Evolutionary conservation across 352 stramenopile genomes (phyloP).

Genomic region (Phytophthora ohioensis): DNA sequence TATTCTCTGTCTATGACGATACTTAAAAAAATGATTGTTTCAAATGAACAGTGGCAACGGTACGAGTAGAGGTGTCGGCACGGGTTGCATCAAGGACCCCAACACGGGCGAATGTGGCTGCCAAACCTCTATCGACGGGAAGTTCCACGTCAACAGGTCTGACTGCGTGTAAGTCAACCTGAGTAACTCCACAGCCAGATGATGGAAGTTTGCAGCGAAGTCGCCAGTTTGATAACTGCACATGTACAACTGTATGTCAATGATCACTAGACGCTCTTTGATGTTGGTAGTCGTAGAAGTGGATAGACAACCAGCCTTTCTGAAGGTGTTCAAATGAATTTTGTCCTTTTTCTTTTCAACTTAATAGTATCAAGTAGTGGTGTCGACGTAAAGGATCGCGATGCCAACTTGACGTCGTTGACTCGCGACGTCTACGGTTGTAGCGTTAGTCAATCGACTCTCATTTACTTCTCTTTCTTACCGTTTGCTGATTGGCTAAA

Average conservation of each 20-base stretch:
- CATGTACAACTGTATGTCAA: too few species aligned
- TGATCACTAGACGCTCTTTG: too few species aligned
- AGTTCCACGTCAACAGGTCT: constrained; percentile 29
- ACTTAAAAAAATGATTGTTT: constrained; percentile 11
- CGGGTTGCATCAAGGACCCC: constrained; percentile 39
- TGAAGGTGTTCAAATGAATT: neutral
- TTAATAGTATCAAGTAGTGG: neutral
- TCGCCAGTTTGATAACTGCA: too few species aligned
- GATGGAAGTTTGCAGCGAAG: neutral
- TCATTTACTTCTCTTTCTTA: too few species aligned
- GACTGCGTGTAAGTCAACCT: constrained; percentile 34
- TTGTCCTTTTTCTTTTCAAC: constrained; percentile 4
- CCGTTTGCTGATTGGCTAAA: too few species aligned
- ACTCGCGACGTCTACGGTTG: too few species aligned
- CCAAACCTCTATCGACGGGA: constrained; percentile 37
- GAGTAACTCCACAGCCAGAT: neutral
- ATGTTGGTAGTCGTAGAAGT: too few species aligned
- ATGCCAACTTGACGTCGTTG: too few species aligned
- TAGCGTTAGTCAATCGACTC: too few species aligned
- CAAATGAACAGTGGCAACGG: constrained; percentile 30
- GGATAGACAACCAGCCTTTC: too few species aligned
- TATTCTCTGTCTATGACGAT: neutral
- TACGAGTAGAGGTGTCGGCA: constrained; percentile 21
- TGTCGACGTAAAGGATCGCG: too few species aligned
- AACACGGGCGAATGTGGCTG: constrained; percentile 37